Conservation (phyloP, 1,139 yeast genomes). For the Geotrichum carabidarum region DNA sequence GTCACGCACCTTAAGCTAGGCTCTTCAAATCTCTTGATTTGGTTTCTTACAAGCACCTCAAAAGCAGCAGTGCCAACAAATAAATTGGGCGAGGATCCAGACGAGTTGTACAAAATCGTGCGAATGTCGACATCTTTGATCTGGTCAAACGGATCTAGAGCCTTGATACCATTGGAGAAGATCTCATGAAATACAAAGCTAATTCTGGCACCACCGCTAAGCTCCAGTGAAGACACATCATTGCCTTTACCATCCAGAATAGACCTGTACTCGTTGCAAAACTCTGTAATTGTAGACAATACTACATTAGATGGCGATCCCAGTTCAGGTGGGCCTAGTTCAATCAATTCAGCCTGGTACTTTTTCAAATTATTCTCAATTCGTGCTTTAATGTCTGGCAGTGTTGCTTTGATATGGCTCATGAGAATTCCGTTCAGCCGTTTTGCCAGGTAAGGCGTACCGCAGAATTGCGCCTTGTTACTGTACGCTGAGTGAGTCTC, state of each 20-base stretch:
- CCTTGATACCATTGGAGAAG: conserved; percentile 84
- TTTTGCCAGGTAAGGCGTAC: conserved; percentile 93
- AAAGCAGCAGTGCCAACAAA: conserved; percentile 97
- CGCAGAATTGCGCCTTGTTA: conserved; percentile 87
- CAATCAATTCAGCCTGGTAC: conserved; percentile 70
- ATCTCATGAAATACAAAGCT: conserved; percentile 96
- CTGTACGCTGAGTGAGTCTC: conserved; percentile 92
- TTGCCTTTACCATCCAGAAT: conserved; percentile 89
- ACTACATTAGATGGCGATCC: conserved; percentile 89
- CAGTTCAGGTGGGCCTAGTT: conserved; percentile 68
- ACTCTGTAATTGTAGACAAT: conserved; percentile 86
- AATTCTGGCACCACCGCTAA: conserved; percentile 96
- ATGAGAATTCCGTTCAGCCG: conserved; percentile 83
- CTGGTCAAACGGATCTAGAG: conserved; percentile 94
- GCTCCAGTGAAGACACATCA: conserved; percentile 75
- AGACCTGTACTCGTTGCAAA: conserved; percentile 85
- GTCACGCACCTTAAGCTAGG: conserved; percentile 86
- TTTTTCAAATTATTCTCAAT: conserved; percentile 85
- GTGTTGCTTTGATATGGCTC: conserved; percentile 88
- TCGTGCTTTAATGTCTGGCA: conserved; percentile 90
- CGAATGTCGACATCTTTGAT: conserved; percentile 94
- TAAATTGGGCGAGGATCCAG: conserved; percentile 95
- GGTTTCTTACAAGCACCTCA: conserved; percentile 93
- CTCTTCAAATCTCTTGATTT: conserved; percentile 89
- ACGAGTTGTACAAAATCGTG: conserved; percentile 87